Evolutionary conservation across 495 filamentous ascomycete species (phyloP).

Genomic region (Pseudotulostoma volvatum): DNA sequence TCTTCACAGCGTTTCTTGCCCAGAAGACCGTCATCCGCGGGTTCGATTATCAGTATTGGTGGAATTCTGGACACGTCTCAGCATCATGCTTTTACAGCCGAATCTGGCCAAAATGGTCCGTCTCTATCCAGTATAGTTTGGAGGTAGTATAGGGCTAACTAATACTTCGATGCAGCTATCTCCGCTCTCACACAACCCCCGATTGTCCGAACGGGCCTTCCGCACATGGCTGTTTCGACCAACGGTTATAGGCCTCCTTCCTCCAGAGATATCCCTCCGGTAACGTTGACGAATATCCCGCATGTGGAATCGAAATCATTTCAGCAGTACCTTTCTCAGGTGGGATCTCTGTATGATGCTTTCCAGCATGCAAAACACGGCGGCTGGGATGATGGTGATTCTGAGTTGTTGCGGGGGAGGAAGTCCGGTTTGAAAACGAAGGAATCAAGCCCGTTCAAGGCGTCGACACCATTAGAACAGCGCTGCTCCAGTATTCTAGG

Average conservation of each 20-base stretch:
- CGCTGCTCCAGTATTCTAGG: constrained; percentile 22
- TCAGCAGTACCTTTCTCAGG: constrained; percentile 65
- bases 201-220: constrained; percentile 73
- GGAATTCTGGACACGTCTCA: constrained; percentile 54
- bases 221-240: constrained; percentile 49
- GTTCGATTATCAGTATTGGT: constrained; percentile 69
- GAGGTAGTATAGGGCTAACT: background rate
- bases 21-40: constrained; percentile 69
- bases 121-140: no score
- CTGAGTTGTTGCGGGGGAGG: constrained; percentile 14
- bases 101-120: constrained; percentile 67
- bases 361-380: constrained; percentile 57
- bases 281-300: constrained; percentile 78
- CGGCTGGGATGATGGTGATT: constrained; percentile 39
- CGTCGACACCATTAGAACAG: constrained; percentile 23
- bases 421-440: constrained; percentile 16
- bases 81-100: constrained; percentile 45
- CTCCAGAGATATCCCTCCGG: constrained; percentile 86
- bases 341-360: constrained; percentile 67
- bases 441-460: constrained; percentile 20
- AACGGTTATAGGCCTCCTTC: constrained; percentile 68
- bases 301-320: constrained; percentile 69
- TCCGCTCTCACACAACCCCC: constrained; percentile 84
- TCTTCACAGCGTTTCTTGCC: constrained; percentile 28
- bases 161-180: constrained; percentile 44